Conservation (phyloP, 2,329 filamentous ascomycete genomes). For the Talaromyces verruculosus region DNA sequence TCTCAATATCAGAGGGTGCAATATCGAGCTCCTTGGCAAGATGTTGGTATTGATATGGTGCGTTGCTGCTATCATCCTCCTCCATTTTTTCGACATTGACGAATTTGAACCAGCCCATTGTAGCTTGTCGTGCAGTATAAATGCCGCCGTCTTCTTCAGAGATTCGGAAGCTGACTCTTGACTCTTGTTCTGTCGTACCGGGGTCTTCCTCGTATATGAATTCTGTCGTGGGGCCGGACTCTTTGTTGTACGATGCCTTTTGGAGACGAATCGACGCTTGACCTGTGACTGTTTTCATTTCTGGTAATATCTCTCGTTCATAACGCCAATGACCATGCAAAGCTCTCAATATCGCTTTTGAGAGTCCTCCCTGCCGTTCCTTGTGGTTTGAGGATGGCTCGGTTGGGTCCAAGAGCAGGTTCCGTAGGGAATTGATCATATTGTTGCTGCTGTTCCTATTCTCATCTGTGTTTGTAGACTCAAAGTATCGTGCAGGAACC, state of each 20-base stretch:
- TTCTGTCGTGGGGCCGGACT: background rate
- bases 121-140: background rate
- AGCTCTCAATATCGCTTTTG: conserved; percentile 16
- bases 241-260: background rate
- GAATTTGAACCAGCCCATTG: background rate
- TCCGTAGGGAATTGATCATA: background rate
- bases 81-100: background rate
- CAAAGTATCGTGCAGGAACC: conserved; percentile 15
- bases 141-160: background rate
- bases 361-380: conserved; percentile 3
- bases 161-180: background rate
- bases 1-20: background rate
- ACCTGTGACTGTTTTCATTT: background rate
- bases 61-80: background rate
- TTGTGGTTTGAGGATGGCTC: background rate
- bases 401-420: background rate
- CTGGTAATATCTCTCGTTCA: conserved; percentile 11
- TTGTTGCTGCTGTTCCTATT: background rate
- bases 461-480: background rate
- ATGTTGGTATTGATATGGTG: conserved; percentile 15
- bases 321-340: conserved; percentile 17
- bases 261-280: background rate
- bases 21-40: background rate
- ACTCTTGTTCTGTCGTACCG: background rate
- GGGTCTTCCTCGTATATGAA: conserved; percentile 4